Evolutionary conservation across 306 rosid species (phyloP).

Genomic region (Glycyrrhiza uralensis): DNA sequence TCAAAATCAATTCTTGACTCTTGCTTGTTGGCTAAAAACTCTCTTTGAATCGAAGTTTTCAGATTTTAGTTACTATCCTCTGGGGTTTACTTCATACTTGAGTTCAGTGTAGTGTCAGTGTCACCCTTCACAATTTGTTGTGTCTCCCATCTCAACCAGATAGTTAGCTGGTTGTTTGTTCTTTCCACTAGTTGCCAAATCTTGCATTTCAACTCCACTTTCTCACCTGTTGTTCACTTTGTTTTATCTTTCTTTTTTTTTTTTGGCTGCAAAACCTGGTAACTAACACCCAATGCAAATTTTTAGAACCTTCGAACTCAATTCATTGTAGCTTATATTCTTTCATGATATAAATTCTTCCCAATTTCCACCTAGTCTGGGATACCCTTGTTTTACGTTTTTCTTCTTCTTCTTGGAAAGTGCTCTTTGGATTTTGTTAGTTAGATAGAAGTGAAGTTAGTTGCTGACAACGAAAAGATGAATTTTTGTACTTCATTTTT

Average conservation of each 20-base stretch:
- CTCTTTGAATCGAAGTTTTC: constrained; percentile 68
- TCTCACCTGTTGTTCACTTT: no score
- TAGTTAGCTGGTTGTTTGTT: constrained; percentile 23
- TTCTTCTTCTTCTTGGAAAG: constrained; percentile 34
- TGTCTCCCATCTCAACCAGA: constrained; percentile 21
- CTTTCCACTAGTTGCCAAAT: constrained; percentile 38
- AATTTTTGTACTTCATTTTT: constrained; percentile 43
- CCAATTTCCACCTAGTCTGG: not conserved
- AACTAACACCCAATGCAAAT: constrained; percentile 23
- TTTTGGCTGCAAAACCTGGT: constrained; percentile 8
- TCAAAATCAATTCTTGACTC: constrained; percentile 26
- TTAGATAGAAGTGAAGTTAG: not conserved
- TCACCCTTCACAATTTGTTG: constrained; percentile 40
- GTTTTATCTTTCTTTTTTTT: not conserved
- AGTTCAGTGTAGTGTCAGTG: not conserved
- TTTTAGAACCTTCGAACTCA: constrained; percentile 29
- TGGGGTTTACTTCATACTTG: constrained; percentile 5
- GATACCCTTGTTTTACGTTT: constrained; percentile 2
- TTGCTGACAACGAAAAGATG: constrained; percentile 43
- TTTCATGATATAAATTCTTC: constrained; percentile 1
- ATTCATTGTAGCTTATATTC: constrained; percentile 18
- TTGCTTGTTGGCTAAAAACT: constrained; percentile 44
- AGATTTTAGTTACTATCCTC: constrained; percentile 29
- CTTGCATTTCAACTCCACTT: constrained; percentile 31
- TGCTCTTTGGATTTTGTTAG: constrained; percentile 35